Percentiles rank a stretch among this genome's conserved stretches.
These are phyloP conservation scores for Dianthus caryophyllus DNA, from an alignment of 148 eudicot genomes.

Conservation along the genomic window DNA sequence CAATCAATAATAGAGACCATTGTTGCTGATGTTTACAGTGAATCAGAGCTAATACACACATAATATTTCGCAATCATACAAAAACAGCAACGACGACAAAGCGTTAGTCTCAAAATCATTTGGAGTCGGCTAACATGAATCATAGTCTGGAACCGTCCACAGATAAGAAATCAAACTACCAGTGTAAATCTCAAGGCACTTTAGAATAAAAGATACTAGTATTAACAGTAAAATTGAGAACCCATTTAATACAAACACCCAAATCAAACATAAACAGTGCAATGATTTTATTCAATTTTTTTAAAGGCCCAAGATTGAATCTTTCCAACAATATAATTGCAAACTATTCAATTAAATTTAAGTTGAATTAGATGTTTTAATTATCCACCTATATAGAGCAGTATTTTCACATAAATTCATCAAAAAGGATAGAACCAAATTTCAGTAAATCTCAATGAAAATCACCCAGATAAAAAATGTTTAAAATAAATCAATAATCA, in stretches of 20 bases:
- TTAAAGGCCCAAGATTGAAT: constrained; percentile 18
- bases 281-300: constrained; percentile 9
- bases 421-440: not conserved
- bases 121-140: no score
- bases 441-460: constrained; percentile 20
- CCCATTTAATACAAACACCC: constrained; percentile 20
- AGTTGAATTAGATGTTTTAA: not conserved
- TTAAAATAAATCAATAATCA: not conserved
- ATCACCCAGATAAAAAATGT: not conserved
- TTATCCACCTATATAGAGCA: constrained; percentile 13
- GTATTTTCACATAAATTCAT: constrained; percentile 13
- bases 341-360: constrained; percentile 10
- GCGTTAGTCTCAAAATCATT: no score
- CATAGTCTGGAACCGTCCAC: no score
- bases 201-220: no score
- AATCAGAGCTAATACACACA: constrained; percentile 12
- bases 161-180: constrained; percentile 11
- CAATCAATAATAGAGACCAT: constrained; percentile 14
- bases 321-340: constrained; percentile 10
- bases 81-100: no score
- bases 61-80: constrained; percentile 18
- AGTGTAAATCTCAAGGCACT: constrained; percentile 22
- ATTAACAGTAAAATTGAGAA: no score
- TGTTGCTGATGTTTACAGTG: constrained; percentile 19
- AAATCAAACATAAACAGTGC: constrained; percentile 7